Evolutionary conservation across 345 rosid species (phyloP).

Genomic region (Hirschfeldia incana): DNA sequence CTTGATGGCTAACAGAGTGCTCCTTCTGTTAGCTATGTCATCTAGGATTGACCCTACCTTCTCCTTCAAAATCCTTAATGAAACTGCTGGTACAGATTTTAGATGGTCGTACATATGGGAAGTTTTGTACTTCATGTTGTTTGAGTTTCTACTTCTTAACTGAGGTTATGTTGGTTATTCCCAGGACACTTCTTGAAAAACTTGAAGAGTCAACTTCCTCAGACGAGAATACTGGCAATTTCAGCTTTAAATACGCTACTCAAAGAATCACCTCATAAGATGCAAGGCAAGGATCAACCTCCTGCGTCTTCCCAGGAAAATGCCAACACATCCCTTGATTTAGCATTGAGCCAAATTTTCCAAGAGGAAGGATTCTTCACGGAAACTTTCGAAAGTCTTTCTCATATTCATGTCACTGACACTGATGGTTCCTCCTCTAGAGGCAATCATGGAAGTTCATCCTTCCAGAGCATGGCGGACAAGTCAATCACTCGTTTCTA

Average conservation of each 20-base stretch:
- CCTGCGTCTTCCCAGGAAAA: conserved; percentile 42
- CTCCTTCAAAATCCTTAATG: conserved; percentile 72
- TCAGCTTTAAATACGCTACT: conserved; percentile 88
- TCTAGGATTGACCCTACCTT: conserved; percentile 66
- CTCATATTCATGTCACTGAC: conserved; percentile 92
- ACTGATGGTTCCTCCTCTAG: conserved; percentile 71
- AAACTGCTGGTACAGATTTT: conserved; percentile 75
- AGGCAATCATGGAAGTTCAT: conserved; percentile 78
- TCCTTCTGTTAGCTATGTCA: conserved; percentile 90
- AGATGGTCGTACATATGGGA: conserved; percentile 22
- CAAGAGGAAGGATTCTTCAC: conserved; percentile 87
- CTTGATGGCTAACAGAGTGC: conserved; percentile 97
- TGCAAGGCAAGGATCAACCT: conserved; percentile 51
- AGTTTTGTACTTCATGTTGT: conserved; percentile 3
- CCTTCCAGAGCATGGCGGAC: conserved; percentile 87
- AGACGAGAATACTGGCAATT: conserved; percentile 96
- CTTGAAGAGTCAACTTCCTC: conserved; percentile 97
- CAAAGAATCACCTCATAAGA: conserved; percentile 92
- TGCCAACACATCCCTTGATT: conserved; percentile 72
- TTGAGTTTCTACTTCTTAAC: conserved; percentile 20
- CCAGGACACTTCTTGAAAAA: conserved; percentile 95
- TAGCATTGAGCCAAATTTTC: conserved; percentile 73
- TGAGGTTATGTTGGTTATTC: conserved; percentile 20
- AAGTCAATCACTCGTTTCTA: conserved; percentile 93
- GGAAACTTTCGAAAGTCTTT: conserved; percentile 88